Conservation (phyloP, 176 grass and related monocot genomes). For the Leersia perrieri region DNA sequence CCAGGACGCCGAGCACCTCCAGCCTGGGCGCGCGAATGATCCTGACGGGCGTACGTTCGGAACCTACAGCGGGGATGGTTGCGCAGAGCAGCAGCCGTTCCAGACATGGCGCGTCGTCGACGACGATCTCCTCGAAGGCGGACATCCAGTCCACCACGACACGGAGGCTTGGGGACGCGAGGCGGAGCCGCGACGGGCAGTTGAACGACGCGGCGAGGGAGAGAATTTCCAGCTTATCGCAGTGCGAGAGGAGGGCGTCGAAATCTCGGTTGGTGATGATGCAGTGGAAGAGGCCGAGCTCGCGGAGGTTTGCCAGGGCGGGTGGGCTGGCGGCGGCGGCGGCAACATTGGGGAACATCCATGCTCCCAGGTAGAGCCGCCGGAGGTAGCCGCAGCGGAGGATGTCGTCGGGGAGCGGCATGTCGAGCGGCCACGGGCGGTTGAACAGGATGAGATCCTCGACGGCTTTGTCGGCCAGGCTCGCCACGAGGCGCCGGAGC, state of each 20-base stretch:
- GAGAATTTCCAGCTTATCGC: slow-evolving; percentile 32
- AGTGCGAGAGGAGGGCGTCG: slow-evolving; percentile 14
- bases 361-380: slow-evolving; percentile 37
- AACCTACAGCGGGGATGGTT: background rate
- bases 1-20: slow-evolving; percentile 25
- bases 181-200: background rate
- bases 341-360: slow-evolving; percentile 10
- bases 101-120: slow-evolving; percentile 38
- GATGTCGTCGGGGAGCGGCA: slow-evolving; percentile 37
- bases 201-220: background rate
- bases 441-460: slow-evolving; percentile 38
- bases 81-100: slow-evolving; percentile 22
- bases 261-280: background rate
- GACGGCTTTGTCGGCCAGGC: slow-evolving; percentile 33
- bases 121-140: background rate
- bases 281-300: slow-evolving; percentile 33
- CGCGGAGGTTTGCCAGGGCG: slow-evolving; percentile 8
- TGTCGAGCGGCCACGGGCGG: slow-evolving; percentile 36
- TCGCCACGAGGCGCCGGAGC: slow-evolving; percentile 2
- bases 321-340: background rate
- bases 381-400: slow-evolving; percentile 19
- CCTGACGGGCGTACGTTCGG: background rate
- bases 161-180: slow-evolving; percentile 12
- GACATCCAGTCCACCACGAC: slow-evolving; percentile 11
- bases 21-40: slow-evolving; percentile 14